Evolutionary conservation across 208 protist species (phyloP), one percentile per base, ranked within the genome.

Genomic region (Trypanosoma congolense): DNA sequence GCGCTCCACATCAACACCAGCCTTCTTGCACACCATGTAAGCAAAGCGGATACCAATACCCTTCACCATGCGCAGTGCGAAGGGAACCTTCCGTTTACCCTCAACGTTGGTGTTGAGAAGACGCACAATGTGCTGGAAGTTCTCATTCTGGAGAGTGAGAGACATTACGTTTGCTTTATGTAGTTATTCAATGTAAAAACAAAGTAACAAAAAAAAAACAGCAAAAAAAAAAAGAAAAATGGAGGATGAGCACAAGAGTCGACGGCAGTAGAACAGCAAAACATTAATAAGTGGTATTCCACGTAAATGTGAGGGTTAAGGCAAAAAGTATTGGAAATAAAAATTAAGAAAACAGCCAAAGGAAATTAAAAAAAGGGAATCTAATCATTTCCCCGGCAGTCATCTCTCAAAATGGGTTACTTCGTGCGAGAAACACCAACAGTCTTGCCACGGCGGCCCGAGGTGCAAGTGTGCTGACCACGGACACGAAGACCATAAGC

Each of bases 401-500:
- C 33, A 16, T 38, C 12, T 12, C 33, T 38, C 6, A 38, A 12
- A 12, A 16, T 6, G 33, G 12, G 33, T 38, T 38, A 92, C 79
- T 92, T 92, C 54, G 58, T 68, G 50, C 80, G 80, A 63, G 77
- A 72, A 5, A 93, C 87, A 69, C 87, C 87, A 38, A 94, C 77
- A 25, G 87, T 94, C 75, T 82, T 85, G 61, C 98, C 98, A 70
- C 87, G 81, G 74, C 98, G 96, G 65, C 98, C 98, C 52, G 98
- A 99, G 41, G 98, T 99, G 95, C 99, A 99, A 29, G 98, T 99
- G 90, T 99, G 98, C 93, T 99, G 99, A 80, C 99, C 99, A 80
- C 99, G 95, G 61, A 99, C 98, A 65, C 96, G 96, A 51, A 99
- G 83, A 61, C 97, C 96, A 77, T 93, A 99, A 67, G 88, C 85